phyloP scores from a whole-genome alignment of 176 grass and related monocot species.

The Oropetium thomaeum region DNA sequence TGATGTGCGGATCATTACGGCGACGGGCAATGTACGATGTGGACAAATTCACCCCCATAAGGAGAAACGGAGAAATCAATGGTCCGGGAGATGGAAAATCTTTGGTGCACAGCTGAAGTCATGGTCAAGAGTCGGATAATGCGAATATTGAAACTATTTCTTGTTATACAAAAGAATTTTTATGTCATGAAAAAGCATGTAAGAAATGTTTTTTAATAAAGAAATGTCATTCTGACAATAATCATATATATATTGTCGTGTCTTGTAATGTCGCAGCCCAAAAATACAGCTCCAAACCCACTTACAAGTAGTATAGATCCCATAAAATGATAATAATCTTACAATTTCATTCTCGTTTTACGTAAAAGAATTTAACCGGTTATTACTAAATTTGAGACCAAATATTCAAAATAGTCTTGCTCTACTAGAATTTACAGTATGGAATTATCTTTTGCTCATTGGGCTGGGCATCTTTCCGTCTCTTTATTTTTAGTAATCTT shows the following conservation, averaged over 20 bases:
- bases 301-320: too few species aligned
- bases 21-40: conserved; percentile 20
- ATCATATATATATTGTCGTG: neutral
- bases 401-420: too few species aligned
- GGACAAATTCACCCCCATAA: neutral
- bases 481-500: too few species aligned
- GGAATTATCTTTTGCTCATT: too few species aligned
- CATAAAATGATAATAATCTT: too few species aligned
- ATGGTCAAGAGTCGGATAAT: neutral
- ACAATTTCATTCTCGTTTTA: too few species aligned
- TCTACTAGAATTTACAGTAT: too few species aligned
- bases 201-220: neutral
- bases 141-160: neutral
- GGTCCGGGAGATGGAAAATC: conserved; percentile 2
- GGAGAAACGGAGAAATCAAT: neutral
- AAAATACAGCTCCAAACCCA: too few species aligned
- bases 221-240: neutral
- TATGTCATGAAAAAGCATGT: neutral
- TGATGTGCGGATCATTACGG: conserved; percentile 21
- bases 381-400: too few species aligned
- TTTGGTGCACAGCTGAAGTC: conserved; percentile 17
- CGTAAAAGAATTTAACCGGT: too few species aligned
- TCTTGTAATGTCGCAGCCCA: too few species aligned
- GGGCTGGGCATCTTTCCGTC: too few species aligned
- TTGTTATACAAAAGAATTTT: neutral